A percentile compares a stretch with the other conserved stretches of the same genome.
These are phyloP conservation scores for Eutypa lata DNA, from an alignment of 2,329 filamentous ascomycete genomes.

Conservation along the genomic window DNA sequence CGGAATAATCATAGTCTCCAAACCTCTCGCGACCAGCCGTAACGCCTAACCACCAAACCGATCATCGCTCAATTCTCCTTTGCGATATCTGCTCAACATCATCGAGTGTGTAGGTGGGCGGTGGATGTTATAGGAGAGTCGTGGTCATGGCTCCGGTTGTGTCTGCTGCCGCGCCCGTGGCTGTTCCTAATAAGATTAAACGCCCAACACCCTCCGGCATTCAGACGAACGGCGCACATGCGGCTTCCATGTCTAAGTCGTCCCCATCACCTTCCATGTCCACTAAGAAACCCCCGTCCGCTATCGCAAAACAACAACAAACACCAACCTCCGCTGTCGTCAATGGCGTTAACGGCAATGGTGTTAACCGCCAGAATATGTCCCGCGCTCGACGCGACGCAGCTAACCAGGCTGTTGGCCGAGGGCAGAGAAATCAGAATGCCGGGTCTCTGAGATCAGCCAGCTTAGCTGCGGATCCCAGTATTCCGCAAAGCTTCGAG, in stretches of 20 bases:
- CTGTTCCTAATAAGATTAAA: conserved; percentile 62
- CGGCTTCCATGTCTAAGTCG: conserved; percentile 49
- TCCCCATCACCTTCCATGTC: conserved; percentile 59
- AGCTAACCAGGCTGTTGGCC: conserved; percentile 39
- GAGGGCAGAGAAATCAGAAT: conserved; percentile 51
- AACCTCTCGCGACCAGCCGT: background rate
- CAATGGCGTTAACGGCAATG: conserved; percentile 40
- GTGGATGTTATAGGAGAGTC: conserved; percentile 11
- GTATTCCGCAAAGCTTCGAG: conserved; percentile 35
- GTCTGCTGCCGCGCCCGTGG: conserved; percentile 33
- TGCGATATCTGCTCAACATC: conserved; percentile 4
- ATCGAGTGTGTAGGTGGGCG: conserved; percentile 1
- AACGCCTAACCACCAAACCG: background rate
- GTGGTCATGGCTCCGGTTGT: conserved; percentile 54
- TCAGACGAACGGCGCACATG: conserved; percentile 56
- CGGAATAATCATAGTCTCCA: background rate
- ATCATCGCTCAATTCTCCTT: background rate
- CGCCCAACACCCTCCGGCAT: conserved; percentile 63
- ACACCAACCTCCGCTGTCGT: conserved; percentile 40
- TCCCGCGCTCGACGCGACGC: conserved; percentile 56
- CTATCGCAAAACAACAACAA: conserved; percentile 42
- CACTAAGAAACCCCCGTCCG: conserved; percentile 49
- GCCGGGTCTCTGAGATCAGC: conserved; percentile 44
- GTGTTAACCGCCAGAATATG: conserved; percentile 46
- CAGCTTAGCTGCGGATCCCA: conserved; percentile 43